Conservation (phyloP, 1,284 basidiomycete species). For the Tylopilus orsonianus region DNA sequence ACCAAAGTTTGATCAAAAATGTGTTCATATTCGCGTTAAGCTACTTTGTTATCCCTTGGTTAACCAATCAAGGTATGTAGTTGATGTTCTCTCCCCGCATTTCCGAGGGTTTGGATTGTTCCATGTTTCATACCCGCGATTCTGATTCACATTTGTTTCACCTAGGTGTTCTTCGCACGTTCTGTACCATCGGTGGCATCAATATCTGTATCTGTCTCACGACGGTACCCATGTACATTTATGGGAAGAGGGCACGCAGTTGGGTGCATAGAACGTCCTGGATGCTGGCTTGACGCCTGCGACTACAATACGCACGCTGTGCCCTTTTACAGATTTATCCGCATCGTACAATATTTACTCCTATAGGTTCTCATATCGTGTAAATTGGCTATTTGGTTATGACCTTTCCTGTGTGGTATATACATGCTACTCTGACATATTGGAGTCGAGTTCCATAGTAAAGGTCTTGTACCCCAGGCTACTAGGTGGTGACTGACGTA, state of each 20-base stretch:
- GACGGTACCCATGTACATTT: slow-evolving; percentile 3
- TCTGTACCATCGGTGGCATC: not conserved
- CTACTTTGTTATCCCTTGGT: not conserved
- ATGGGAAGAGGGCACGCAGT: slow-evolving; percentile 1
- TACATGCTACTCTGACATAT: no score
- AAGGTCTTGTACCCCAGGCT: no score
- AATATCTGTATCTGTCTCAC: not conserved
- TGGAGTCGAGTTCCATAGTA: no score
- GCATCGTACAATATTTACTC: no score
- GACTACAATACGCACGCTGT: no score
- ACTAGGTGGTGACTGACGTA: no score
- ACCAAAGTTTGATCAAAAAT: not conserved
- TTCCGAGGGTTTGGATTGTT: not conserved
- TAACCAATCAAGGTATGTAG: not conserved
- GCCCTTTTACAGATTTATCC: no score
- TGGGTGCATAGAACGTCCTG: slow-evolving; percentile 2
- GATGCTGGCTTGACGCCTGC: slow-evolving; percentile 1
- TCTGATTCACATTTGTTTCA: not conserved
- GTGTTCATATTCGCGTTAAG: not conserved
- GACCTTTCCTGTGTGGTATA: no score
- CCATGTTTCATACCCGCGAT: not conserved
- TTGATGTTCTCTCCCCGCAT: not conserved
- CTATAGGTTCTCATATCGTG: no score
- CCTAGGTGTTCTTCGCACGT: not conserved
- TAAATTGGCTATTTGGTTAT: no score